A percentile compares a stretch with the other conserved stretches of the same genome.
Conservation (phyloP, 192 early-diverging fungal genomes). For the Spizellomyces punctatus region DNA sequence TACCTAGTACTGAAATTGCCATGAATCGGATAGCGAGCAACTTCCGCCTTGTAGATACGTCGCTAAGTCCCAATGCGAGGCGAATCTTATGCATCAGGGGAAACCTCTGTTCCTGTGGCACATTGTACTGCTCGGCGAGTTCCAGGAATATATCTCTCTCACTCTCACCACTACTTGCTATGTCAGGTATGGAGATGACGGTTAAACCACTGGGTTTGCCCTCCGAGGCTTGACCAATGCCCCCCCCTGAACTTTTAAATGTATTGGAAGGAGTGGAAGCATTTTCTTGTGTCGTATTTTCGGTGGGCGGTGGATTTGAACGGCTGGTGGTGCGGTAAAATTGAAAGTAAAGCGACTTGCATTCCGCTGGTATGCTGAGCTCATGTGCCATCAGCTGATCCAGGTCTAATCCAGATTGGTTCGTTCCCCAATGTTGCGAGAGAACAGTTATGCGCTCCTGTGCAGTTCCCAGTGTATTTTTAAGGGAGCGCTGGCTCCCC, state of each 20-base stretch:
- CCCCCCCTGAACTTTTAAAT: background rate
- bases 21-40: conserved; percentile 76
- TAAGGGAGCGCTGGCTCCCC: conserved; percentile 69
- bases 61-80: conserved; percentile 63
- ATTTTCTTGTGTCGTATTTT: background rate
- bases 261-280: conserved; percentile 13
- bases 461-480: conserved; percentile 52
- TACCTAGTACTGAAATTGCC: conserved; percentile 78
- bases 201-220: conserved; percentile 55
- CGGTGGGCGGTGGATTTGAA: background rate
- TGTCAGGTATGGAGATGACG: conserved; percentile 54
- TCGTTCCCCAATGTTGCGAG: conserved; percentile 66
- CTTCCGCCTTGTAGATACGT: conserved; percentile 52
- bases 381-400: conserved; percentile 42
- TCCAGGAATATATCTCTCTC: conserved; percentile 60
- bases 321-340: conserved; percentile 58
- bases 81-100: conserved; percentile 80
- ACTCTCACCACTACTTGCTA: conserved; percentile 32
- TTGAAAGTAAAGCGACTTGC: conserved; percentile 55
- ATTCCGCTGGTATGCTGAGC: conserved; percentile 40
- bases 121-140: conserved; percentile 66
- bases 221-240: background rate
- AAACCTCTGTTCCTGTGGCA: conserved; percentile 76
- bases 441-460: conserved; percentile 60
- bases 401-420: conserved; percentile 53